These are phyloP conservation scores for Mycena sanguinolenta DNA, from an alignment of 768 basidiomycete species.

Conservation along the genomic window DNA sequence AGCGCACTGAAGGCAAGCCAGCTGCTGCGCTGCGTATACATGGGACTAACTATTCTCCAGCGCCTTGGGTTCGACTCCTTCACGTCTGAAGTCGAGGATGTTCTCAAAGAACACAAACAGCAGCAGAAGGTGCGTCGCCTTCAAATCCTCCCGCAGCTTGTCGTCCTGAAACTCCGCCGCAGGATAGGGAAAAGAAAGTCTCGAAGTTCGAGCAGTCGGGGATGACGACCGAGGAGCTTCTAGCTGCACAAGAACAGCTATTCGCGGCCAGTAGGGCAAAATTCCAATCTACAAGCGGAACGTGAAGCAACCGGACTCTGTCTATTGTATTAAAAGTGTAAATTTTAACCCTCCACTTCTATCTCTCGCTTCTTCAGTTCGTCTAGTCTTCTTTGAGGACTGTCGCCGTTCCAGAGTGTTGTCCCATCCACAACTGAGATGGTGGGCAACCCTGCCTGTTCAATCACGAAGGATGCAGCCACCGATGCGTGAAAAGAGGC, in stretches of 20 bases:
- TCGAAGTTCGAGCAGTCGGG: constrained; percentile 92
- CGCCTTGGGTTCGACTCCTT: constrained; percentile 94
- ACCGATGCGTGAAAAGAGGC: constrained; percentile 83
- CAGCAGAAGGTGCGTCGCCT: constrained; percentile 81
- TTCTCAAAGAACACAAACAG: constrained; percentile 96
- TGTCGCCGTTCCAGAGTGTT: constrained; percentile 80
- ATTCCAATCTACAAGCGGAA: constrained; percentile 68
- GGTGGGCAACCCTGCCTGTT: constrained; percentile 82
- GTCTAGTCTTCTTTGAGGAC: constrained; percentile 69
- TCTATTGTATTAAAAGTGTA: constrained; percentile 41
- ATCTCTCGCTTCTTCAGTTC: constrained; percentile 57
- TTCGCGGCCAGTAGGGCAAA: constrained; percentile 93
- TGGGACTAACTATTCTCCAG: constrained; percentile 56
- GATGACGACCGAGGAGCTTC: constrained; percentile 90
- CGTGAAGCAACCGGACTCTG: constrained; percentile 52
- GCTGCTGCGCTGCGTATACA: not conserved
- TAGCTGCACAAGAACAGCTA: constrained; percentile 88
- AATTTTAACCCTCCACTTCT: constrained; percentile 49
- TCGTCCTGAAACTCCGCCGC: constrained; percentile 31
- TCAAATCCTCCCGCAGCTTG: constrained; percentile 10
- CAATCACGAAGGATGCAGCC: constrained; percentile 86
- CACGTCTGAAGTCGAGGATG: constrained; percentile 90
- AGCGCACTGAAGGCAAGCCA: constrained; percentile 83
- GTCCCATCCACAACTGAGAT: constrained; percentile 50
- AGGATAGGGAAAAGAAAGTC: constrained; percentile 94